Percentiles rank a stretch among this genome's conserved stretches.
Evolutionary conservation across 202 grass and related monocot species (phyloP).

Genomic region (Zoysia matrella): DNA sequence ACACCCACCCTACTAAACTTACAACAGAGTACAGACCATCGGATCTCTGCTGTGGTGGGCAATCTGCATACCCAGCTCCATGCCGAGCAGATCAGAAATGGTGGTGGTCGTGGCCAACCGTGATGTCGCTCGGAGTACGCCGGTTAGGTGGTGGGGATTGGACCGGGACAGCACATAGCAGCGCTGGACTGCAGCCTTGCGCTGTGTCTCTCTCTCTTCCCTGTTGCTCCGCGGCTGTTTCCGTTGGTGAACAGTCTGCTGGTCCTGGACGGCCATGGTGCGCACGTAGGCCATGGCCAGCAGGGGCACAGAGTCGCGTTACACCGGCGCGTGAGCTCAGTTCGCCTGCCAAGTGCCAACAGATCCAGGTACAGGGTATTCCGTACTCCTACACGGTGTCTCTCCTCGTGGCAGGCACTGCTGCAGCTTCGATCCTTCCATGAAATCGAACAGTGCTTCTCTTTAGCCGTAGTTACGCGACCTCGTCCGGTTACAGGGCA

Average conservation of each 20-base stretch:
- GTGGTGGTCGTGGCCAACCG: background rate
- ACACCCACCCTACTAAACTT: background rate
- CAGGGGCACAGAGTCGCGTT: too few relatives aligned
- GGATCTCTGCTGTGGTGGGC: too few relatives aligned
- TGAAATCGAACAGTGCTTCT: background rate
- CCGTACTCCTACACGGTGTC: background rate
- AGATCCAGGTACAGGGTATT: conserved; percentile 2
- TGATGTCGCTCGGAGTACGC: background rate
- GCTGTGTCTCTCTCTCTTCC: background rate
- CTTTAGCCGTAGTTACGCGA: background rate
- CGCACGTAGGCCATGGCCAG: background rate
- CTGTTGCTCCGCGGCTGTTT: background rate
- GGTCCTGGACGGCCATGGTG: background rate
- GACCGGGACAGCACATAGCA: background rate
- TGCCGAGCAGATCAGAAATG: too few relatives aligned
- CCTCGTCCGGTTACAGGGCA: too few relatives aligned
- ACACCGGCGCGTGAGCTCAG: background rate
- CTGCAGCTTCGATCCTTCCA: background rate
- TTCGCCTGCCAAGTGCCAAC: conserved; percentile 12
- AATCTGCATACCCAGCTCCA: too few relatives aligned
- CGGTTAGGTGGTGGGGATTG: background rate
- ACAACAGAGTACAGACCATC: background rate
- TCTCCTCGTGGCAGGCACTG: too few relatives aligned
- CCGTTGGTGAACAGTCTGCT: background rate
- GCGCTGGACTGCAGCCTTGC: background rate